These are phyloP conservation scores for Raphidocelis subcapitata DNA, from an alignment of 139 green algal genomes.

Conservation along the genomic window DNA sequence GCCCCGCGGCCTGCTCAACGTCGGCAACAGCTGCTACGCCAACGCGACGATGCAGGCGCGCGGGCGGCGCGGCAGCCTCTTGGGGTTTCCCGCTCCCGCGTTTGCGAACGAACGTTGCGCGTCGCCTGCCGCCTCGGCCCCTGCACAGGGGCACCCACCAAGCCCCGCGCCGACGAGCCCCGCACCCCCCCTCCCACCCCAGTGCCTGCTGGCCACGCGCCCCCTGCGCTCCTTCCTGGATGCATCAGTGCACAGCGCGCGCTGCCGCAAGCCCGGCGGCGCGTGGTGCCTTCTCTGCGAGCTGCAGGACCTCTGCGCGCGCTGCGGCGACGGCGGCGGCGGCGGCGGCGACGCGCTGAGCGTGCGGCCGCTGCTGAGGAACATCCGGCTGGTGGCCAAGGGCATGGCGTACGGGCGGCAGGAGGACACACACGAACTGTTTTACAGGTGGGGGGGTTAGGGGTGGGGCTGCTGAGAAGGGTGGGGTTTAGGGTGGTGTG, in stretches of 20 bases:
- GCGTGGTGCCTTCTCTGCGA: slow-evolving; percentile 41
- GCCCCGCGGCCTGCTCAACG: slow-evolving; percentile 9
- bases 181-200: too few relatives aligned
- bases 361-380: slow-evolving; percentile 27
- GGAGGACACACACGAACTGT: slow-evolving; percentile 72
- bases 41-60: slow-evolving; percentile 34
- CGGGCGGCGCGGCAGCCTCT: too few relatives aligned
- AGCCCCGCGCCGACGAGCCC: too few relatives aligned
- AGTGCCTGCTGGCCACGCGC: slow-evolving; percentile 63
- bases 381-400: slow-evolving; percentile 26
- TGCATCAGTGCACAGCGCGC: slow-evolving; percentile 19
- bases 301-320: slow-evolving; percentile 29
- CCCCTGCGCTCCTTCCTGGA: slow-evolving; percentile 40
- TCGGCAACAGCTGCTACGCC: slow-evolving; percentile 30
- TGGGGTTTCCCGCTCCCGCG: too few relatives aligned
- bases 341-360: slow-evolving; percentile 11
- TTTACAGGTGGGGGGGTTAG: too few relatives aligned
- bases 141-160: too few relatives aligned
- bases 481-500: too few relatives aligned
- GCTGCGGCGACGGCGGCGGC: neutral
- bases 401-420: slow-evolving; percentile 52
- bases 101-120: too few relatives aligned
- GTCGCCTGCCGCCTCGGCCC: too few relatives aligned
- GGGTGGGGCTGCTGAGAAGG: too few relatives aligned
- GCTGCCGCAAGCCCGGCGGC: slow-evolving; percentile 22